A percentile compares a stretch with the other conserved stretches of the same genome.
These are phyloP conservation scores for Blastocrithidia nonstop DNA, from an alignment of 208 protist genomes.

Conservation along the genomic window DNA sequence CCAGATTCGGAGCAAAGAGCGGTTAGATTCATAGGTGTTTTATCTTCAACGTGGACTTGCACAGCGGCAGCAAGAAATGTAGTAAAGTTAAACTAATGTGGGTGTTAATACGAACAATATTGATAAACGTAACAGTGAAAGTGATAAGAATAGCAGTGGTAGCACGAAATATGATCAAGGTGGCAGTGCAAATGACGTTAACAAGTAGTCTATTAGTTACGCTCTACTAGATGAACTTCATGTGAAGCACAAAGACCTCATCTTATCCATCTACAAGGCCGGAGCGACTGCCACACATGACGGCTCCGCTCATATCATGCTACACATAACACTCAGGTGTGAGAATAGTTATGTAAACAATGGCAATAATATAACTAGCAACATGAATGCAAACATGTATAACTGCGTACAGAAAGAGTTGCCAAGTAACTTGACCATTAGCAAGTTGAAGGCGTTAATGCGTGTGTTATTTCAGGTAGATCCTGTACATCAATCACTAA, in stretches of 20 bases:
- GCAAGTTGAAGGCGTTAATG: conserved; percentile 66
- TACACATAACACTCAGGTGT: conserved; percentile 41
- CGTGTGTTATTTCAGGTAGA: conserved; percentile 54
- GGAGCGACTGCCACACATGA: conserved; percentile 48
- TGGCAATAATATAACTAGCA: background rate
- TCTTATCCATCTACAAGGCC: conserved; percentile 61
- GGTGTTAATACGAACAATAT: background rate
- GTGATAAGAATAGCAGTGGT: no score
- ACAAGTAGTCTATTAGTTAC: conserved; percentile 12
- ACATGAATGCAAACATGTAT: conserved; percentile 8
- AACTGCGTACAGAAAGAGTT: conserved; percentile 21
- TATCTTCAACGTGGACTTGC: conserved; percentile 75
- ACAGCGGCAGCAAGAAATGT: conserved; percentile 9
- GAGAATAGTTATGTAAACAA: conserved; percentile 19
- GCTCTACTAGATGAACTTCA: conserved; percentile 32
- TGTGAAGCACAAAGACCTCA: conserved; percentile 75
- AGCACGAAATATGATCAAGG: no score
- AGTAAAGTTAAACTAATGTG: conserved; percentile 2
- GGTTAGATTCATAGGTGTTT: conserved; percentile 70
- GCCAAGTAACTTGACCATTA: conserved; percentile 60
- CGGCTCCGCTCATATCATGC: conserved; percentile 41
- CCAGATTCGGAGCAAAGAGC: conserved; percentile 64
- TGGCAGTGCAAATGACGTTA: background rate
- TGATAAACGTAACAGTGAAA: background rate
- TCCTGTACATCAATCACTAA: conserved; percentile 34